Evolutionary conservation across 768 basidiomycete species (phyloP), one percentile per base, ranked within the genome.

Genomic region (Termitomyces sp.): DNA sequence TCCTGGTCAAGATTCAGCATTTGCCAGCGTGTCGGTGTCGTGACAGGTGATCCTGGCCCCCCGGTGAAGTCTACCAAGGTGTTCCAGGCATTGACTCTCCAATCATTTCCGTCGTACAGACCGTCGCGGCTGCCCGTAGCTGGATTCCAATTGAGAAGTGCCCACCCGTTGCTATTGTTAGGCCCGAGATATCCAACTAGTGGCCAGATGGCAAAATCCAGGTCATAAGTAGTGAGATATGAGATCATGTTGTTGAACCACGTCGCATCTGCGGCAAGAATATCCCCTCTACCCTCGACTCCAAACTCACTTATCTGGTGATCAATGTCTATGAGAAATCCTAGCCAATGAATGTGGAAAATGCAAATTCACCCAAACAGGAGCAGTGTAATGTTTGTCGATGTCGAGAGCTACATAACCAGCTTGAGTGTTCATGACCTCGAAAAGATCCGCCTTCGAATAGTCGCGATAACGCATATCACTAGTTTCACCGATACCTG

Each of bases 181-280:
- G 61, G 59, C 2, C 61, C 62, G 13, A 63, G 48, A 18, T 65
- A 65, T 5, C 65, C 65, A 16, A 60, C 38, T 42, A 65, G 65
- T 16, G 65, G 65, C 65, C 61, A 65, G 24, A 65, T 33, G 11
- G 61, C 61, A 56, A 65, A 65, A 54, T 65, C 65, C 40, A 65
- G 20, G 45, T 63, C 65, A 40, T 65, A 57, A 15, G 55, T 63
- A 1, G 36, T 60, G 20, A 65, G 58, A 36, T 63, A 63, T 13
- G 61, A 57, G 15, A 65, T 36, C 45, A 63, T 63, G 53, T 63
- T 65, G 24, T 57, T 40, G 38, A 63, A 60, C 61, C 65, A 65
- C n/a, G 50, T 60, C 8, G n/a, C 24, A 48, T 52, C 54, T 36
- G 53, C 40, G 15, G 56, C 46, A 28, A 48, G 50, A 20, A 63